Evolutionary conservation across 2,329 filamentous ascomycete species (phyloP), one percentile per base, ranked within the genome.

Genomic region (Talaromyces sp.): DNA sequence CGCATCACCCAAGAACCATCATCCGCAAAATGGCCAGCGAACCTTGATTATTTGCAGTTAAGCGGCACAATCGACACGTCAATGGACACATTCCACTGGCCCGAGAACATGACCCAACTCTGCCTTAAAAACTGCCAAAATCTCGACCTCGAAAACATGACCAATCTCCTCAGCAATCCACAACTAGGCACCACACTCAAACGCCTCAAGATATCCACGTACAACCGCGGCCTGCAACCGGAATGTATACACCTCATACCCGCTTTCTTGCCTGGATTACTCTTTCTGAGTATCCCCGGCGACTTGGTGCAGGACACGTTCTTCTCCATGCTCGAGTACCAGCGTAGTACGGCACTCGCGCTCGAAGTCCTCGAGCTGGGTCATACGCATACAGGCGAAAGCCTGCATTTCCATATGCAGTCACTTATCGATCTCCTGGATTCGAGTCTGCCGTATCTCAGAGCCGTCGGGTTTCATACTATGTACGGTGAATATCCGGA

Each of bases 201-300:
- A 40, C 67, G 68, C 4, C 67, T 75, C 59, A 69, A 64, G 9
- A 67, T 73, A 54, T 69, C 68, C 21, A 62, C 65, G 25, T 57
- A 63, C 14, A 72, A 73, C 64, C 67, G 69, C 61, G 54, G 59
- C 7, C 67, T 73, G n/a, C 64, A 68, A 8, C 65, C 68, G 1
- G 69, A 70, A 35, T 70, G 67, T 6, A 68, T 73, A 40, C 68
- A 68, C 40, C 62, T 67, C 9, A 68, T 73, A 25, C 69, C 69
- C 1, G 60, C 63, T 8, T 71, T 69, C 28, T 63, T 75, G 2
- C 70, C 70, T 2, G 64, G 63, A 8, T 62, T 75, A 6, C 65
- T 62, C 25, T 72, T 68, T 59, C 71, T 75, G 54, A 72, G 70
- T 44, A 52, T 75, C 12, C 72, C 72, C 9, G 73, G 72, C n/a